Conservation (phyloP, 176 grass and related monocot genomes). For the Cenchrus purpureus region DNA sequence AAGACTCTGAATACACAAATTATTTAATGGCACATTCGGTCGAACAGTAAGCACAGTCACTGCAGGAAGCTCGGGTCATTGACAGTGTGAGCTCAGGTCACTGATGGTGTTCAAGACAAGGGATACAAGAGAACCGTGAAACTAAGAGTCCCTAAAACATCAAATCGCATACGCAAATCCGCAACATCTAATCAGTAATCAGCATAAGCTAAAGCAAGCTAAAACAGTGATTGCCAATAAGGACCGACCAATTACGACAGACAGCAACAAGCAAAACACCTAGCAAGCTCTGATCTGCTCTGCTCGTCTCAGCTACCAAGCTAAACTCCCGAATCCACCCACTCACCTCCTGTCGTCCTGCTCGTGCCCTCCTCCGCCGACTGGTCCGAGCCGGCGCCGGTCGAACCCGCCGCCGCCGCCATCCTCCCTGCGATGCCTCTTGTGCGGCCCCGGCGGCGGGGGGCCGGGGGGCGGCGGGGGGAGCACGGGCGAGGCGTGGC, state of each 20-base stretch:
- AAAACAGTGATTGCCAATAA: not conserved
- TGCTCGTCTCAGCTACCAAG: not conserved
- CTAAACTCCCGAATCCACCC: constrained; percentile 12
- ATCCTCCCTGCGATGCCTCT: constrained; percentile 67
- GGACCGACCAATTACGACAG: not conserved
- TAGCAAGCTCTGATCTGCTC: constrained; percentile 30
- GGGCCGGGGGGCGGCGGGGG: constrained; percentile 64
- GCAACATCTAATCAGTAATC: not conserved
- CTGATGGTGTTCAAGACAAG: not conserved
- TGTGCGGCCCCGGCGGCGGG: constrained; percentile 54
- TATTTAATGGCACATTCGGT: not conserved
- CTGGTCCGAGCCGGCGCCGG: constrained; percentile 66
- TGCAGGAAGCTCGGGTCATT: not conserved
- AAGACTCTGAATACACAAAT: not conserved
- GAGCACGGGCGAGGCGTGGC: constrained; percentile 56
- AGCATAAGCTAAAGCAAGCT: not conserved
- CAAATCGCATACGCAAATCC: not conserved
- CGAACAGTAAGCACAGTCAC: constrained; percentile 11
- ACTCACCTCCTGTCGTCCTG: constrained; percentile 74
- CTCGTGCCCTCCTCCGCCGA: constrained; percentile 50
- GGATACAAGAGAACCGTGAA: constrained; percentile 5
- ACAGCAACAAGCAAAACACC: constrained; percentile 14
- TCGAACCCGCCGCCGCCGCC: constrained; percentile 76
- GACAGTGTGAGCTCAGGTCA: not conserved
- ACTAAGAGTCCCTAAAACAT: not conserved